phyloP scores from a whole-genome alignment of 1,284 basidiomycete species.

The Tilletia caries region DNA sequence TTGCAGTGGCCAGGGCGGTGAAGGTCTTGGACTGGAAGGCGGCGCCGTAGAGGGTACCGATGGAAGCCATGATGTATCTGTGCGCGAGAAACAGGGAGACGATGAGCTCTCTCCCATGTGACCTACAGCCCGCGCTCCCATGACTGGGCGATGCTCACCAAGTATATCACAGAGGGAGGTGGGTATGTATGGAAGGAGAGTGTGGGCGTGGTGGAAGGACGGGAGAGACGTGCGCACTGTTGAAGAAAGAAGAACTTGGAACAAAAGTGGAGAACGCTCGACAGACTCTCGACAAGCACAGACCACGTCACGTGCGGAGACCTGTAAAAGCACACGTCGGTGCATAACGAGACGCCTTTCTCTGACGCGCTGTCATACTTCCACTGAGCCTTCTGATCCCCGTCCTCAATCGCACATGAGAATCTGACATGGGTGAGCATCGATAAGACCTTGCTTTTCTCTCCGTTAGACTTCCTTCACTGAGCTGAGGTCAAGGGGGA shows the following conservation, averaged over 20 bases:
- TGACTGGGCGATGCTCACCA: too few species aligned
- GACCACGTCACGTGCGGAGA: background rate
- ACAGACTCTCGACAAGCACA: background rate
- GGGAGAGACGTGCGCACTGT: background rate
- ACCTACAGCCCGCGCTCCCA: background rate
- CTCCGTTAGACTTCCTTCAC: too few species aligned
- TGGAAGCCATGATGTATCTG: conserved; percentile 33
- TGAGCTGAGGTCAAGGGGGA: too few species aligned
- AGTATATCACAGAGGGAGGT: background rate
- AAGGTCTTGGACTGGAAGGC: conserved; percentile 32
- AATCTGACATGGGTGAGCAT: too few species aligned
- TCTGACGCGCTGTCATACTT: too few species aligned
- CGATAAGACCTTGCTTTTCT: too few species aligned
- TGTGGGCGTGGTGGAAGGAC: background rate
- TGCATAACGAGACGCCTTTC: background rate
- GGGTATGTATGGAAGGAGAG: background rate
- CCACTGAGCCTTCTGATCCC: too few species aligned
- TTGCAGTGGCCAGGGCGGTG: conserved; percentile 43
- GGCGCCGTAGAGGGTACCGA: conserved; percentile 49
- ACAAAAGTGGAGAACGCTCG: background rate
- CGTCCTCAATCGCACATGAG: too few species aligned
- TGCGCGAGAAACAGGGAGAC: conserved; percentile 14
- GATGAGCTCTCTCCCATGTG: background rate
- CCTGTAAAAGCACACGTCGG: too few species aligned
- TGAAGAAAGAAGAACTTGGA: background rate